Percentiles rank a stretch among this genome's conserved stretches.
Evolutionary conservation across 805 yeast genomes (phyloP).

Genomic region (Pichia membranifaciens): DNA sequence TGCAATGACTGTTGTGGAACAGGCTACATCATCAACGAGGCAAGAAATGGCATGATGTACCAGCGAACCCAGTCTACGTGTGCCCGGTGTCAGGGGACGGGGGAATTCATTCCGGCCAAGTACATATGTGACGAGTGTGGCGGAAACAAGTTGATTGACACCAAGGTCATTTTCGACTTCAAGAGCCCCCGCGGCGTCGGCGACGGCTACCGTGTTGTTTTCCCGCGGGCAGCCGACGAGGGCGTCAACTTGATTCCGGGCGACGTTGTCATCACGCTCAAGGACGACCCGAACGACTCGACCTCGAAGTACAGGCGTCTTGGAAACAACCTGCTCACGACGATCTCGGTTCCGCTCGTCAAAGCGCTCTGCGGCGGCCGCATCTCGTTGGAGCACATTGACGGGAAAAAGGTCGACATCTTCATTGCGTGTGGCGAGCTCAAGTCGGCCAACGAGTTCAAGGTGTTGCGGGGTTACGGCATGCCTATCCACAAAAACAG

Average conservation of each 20-base stretch:
- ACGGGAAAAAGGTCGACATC: conserved; percentile 33
- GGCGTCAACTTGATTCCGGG: conserved; percentile 56
- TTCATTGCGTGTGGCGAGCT: conserved; percentile 47
- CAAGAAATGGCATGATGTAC: conserved; percentile 39
- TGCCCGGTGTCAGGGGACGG: conserved; percentile 38
- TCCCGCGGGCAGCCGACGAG: conserved; percentile 63
- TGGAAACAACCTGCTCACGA: conserved; percentile 20
- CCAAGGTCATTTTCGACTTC: conserved; percentile 46
- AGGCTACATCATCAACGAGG: conserved; percentile 37
- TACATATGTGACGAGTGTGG: conserved; percentile 38
- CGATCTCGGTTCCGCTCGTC: conserved; percentile 17
- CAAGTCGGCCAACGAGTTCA: conserved; percentile 40
- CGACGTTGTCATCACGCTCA: conserved; percentile 53
- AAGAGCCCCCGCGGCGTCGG: conserved; percentile 52
- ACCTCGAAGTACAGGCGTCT: conserved; percentile 33
- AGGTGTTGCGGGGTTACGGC: conserved; percentile 40
- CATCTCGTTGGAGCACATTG: conserved; percentile 32
- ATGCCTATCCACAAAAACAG: conserved; percentile 44
- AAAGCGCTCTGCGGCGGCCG: conserved; percentile 27
- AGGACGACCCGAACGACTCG: conserved; percentile 31
- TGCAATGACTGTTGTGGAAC: conserved; percentile 39
- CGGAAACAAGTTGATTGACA: conserved; percentile 42
- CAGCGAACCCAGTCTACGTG: conserved; percentile 42
- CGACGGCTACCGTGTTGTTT: conserved; percentile 45
- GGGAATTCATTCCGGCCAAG: conserved; percentile 28